Percentiles rank a stretch among this genome's conserved stretches.
Conservation (phyloP, 148 eudicot genomes). For the Spergularia bocconei region DNA sequence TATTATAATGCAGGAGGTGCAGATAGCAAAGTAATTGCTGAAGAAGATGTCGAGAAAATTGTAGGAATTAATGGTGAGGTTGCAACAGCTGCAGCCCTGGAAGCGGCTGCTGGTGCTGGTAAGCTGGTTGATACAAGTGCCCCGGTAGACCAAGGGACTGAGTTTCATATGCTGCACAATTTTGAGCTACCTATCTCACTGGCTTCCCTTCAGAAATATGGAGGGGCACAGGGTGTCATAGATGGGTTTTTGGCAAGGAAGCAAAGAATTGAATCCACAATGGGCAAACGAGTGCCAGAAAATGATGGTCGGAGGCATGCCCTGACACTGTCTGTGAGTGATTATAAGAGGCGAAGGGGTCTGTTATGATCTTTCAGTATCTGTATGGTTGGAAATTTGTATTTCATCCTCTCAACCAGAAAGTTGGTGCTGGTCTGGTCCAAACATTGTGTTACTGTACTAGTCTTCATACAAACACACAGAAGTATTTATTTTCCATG, state of each 20-base stretch:
- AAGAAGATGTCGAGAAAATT: slow-evolving; percentile 22
- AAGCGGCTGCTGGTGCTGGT: slow-evolving; percentile 92
- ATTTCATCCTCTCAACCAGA: background rate
- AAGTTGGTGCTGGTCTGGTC: background rate
- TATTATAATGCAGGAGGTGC: slow-evolving; percentile 57
- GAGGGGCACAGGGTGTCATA: slow-evolving; percentile 75
- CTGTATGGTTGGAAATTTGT: background rate
- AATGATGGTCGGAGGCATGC: slow-evolving; percentile 93
- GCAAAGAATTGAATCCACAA: slow-evolving; percentile 71
- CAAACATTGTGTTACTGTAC: slow-evolving; percentile 22
- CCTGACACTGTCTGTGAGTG: slow-evolving; percentile 77
- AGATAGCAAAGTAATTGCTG: slow-evolving; percentile 25
- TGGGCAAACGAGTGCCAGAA: slow-evolving; percentile 74
- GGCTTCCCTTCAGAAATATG: slow-evolving; percentile 59
- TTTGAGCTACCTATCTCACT: slow-evolving; percentile 87
- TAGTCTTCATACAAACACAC: slow-evolving; percentile 16
- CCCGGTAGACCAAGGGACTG: slow-evolving; percentile 90
- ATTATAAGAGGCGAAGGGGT: slow-evolving; percentile 91
- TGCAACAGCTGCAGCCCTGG: slow-evolving; percentile 78
- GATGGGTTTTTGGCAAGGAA: slow-evolving; percentile 89
- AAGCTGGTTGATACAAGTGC: slow-evolving; percentile 93
- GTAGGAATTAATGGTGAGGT: slow-evolving; percentile 43
- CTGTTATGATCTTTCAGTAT: slow-evolving; percentile 45
- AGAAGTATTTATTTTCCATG: background rate
- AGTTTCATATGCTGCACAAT: slow-evolving; percentile 58